Evolutionary conservation across 2,329 filamentous ascomycete genomes (phyloP).

Genomic region (Beauveria caledonica): DNA sequence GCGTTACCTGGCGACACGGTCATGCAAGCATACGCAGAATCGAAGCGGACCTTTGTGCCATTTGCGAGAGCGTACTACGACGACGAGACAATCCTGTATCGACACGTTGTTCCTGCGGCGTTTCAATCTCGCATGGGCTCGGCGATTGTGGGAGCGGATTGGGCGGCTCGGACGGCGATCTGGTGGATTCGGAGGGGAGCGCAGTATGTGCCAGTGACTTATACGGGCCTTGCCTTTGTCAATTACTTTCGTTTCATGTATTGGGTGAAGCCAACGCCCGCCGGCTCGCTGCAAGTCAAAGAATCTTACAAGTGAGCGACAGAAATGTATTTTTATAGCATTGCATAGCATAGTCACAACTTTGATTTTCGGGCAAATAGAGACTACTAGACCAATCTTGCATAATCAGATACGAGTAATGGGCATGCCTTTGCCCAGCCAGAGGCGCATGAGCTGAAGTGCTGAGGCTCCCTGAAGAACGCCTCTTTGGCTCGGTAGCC

Average conservation of each 20-base stretch:
- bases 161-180: conserved; percentile 12
- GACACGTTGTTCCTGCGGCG: conserved; percentile 13
- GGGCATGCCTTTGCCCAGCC: neutral
- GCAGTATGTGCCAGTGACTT: conserved; percentile 15
- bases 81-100: conserved; percentile 9
- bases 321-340: neutral
- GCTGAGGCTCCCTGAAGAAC: neutral
- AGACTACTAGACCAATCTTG: no score
- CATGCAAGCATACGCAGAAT: conserved; percentile 13
- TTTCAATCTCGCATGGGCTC: conserved; percentile 14
- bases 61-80: conserved; percentile 12
- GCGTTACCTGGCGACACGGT: conserved; percentile 6
- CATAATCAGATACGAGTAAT: no score
- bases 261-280: neutral
- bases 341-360: neutral
- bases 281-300: neutral
- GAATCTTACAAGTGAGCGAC: neutral
- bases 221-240: conserved; percentile 13
- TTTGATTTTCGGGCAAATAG: no score
- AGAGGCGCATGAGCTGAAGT: neutral
- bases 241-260: conserved; percentile 15
- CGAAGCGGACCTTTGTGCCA: conserved; percentile 13
- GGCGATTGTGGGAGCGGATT: conserved; percentile 13
- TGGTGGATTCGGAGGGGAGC: conserved; percentile 16
- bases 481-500: neutral